Conservation (phyloP, 2,329 filamentous ascomycete species). For the Hypoxylon sp. region DNA sequence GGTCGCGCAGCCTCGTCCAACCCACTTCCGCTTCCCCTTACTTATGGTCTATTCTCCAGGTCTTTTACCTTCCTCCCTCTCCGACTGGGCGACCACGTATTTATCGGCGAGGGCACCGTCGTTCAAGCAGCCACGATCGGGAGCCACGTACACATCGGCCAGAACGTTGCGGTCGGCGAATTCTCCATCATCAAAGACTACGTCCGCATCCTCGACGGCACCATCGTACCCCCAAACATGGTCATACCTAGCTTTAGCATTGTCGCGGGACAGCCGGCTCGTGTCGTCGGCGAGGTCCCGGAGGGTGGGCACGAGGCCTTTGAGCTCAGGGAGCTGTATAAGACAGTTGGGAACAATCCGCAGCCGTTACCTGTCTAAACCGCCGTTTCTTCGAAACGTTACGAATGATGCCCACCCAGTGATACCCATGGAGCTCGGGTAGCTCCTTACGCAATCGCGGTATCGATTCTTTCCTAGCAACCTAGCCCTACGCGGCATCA, state of each 20-base stretch:
- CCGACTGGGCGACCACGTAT: slow-evolving; percentile 94
- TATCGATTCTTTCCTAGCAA: not conserved
- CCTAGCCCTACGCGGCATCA: not conserved
- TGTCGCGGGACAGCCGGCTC: slow-evolving; percentile 84
- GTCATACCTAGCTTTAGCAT: slow-evolving; percentile 93
- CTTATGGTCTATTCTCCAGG: slow-evolving; percentile 51
- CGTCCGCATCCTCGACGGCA: slow-evolving; percentile 85
- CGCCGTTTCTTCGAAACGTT: not conserved
- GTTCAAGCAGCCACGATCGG: slow-evolving; percentile 87
- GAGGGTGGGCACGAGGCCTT: slow-evolving; percentile 76
- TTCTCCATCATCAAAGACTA: slow-evolving; percentile 96
- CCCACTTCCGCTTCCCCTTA: not conserved
- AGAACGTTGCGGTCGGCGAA: slow-evolving; percentile 80
- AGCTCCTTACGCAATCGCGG: not conserved
- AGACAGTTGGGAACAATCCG: slow-evolving; percentile 70
- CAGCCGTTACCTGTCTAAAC: slow-evolving; percentile 54
- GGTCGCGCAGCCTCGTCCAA: slow-evolving; percentile 21
- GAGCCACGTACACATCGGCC: slow-evolving; percentile 87
- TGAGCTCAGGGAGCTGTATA: slow-evolving; percentile 73
- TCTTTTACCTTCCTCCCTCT: slow-evolving; percentile 86
- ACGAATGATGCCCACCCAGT: not conserved
- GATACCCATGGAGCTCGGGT: not conserved
- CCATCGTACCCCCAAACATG: slow-evolving; percentile 87
- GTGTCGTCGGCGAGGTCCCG: slow-evolving; percentile 83
- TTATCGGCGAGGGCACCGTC: slow-evolving; percentile 79